Conservation (phyloP, 208 protist genomes). For the Leishmania gerbilli region DNA sequence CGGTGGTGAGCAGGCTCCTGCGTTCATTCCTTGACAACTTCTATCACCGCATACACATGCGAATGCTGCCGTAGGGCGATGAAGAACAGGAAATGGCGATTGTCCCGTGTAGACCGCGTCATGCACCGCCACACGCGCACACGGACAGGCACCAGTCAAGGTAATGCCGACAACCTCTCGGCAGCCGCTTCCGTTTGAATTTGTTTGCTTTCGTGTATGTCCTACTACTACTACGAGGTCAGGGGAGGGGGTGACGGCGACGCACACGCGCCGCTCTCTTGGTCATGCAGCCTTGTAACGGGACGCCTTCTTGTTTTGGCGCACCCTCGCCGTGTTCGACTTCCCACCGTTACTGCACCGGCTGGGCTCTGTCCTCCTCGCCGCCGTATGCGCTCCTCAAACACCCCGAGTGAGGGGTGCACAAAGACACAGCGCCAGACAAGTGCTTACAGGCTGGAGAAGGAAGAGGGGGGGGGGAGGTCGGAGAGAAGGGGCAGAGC, state of each 20-base stretch:
- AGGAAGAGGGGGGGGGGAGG: background rate
- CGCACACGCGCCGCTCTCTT: background rate
- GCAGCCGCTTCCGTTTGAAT: background rate
- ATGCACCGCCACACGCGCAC: background rate
- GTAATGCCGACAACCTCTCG: background rate
- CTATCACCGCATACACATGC: background rate
- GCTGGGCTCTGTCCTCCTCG: background rate
- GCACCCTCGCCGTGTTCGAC: background rate
- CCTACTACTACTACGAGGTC: slow-evolving; percentile 7
- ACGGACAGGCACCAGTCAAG: background rate
- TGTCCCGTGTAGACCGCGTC: background rate
- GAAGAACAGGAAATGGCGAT: background rate
- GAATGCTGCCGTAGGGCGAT: background rate
- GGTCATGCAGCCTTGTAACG: background rate
- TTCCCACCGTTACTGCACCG: background rate
- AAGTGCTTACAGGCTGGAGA: background rate
- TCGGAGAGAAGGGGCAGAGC: background rate
- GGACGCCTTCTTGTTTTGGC: background rate
- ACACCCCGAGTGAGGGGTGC: background rate
- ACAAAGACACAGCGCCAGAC: too few species aligned
- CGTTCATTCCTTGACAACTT: background rate
- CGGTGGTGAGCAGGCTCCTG: background rate
- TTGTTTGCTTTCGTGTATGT: background rate
- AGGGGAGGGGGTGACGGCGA: background rate
- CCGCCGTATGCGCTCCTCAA: background rate